phyloP scores from a whole-genome alignment of 495 filamentous ascomycete species.

The Trypethelium eluteriae region DNA sequence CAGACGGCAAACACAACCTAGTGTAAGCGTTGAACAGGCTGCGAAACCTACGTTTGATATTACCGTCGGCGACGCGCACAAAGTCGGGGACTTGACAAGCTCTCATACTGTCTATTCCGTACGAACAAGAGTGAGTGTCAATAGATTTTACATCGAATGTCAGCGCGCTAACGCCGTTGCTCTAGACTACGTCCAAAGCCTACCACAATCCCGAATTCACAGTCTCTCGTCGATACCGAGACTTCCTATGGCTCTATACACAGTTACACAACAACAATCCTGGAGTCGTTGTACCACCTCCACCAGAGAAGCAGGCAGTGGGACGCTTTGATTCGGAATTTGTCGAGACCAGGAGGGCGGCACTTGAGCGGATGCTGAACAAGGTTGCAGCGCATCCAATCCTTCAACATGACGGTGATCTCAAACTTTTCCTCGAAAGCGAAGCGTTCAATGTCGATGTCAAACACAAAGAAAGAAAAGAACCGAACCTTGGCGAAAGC shows the following conservation, averaged over 20 bases:
- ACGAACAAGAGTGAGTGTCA: slow-evolving; percentile 66
- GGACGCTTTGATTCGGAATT: slow-evolving; percentile 96
- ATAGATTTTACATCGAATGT: background rate
- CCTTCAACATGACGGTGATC: slow-evolving; percentile 83
- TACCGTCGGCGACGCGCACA: slow-evolving; percentile 89
- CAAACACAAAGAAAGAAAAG: slow-evolving; percentile 93
- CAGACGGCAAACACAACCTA: slow-evolving; percentile 63
- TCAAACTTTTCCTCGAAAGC: slow-evolving; percentile 94
- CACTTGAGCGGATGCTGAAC: slow-evolving; percentile 93
- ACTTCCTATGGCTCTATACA: slow-evolving; percentile 96
- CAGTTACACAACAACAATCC: slow-evolving; percentile 89
- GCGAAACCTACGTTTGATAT: slow-evolving; percentile 89
- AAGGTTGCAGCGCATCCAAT: slow-evolving; percentile 85
- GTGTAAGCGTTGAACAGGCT: slow-evolving; percentile 80
- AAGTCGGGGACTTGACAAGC: slow-evolving; percentile 91
- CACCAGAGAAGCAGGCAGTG: slow-evolving; percentile 95
- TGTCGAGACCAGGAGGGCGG: slow-evolving; percentile 81
- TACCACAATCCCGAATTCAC: slow-evolving; percentile 85
- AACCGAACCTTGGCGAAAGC: slow-evolving; percentile 76
- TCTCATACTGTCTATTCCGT: slow-evolving; percentile 98
- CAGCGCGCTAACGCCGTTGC: background rate
- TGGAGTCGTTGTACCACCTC: slow-evolving; percentile 88
- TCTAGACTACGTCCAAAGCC: slow-evolving; percentile 85
- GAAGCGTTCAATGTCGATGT: slow-evolving; percentile 92
- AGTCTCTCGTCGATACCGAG: slow-evolving; percentile 85